Base-by-base conservation (phyloP, 192 early-diverging fungal species). In the Podila horticola region DNA sequence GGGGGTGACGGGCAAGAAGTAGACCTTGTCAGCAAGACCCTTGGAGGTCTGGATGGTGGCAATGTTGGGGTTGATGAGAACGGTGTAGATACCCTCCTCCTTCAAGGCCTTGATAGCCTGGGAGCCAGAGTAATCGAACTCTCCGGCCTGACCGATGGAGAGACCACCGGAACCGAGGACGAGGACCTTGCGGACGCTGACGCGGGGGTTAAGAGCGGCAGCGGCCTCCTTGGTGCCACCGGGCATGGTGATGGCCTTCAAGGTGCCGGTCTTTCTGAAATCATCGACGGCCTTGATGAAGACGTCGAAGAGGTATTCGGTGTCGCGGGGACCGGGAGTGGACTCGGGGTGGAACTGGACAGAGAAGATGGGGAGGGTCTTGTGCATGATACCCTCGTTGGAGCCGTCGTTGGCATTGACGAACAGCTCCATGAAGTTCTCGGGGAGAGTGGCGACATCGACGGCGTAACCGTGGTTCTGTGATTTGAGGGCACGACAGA, bases 321-420 rank as follows among this genome's bases (percentile, higher is more conserved):
- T 98, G 75, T 99, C 98, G 82, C 94, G 93, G 30, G 98, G 98
- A 52, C 98, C 98, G 12, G 98, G 95, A 26, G 92, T 93, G 12
- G 95, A 94, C 86, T 99, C 98, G 24, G 98, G 98, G 88, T 99
- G 98, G 90, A 99, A 99, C 87, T 99, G 98, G 9, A 99, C 98
- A 67, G 94, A 95, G 84, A 97, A 99, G 85, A 94, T 95, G 30
- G 98, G 98, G 20, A 97, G 83, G 17, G 91, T 86, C 50, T 87
- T 92, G 88, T 97, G 94, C 76, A 94, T 92, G 75, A 99, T 98
- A 63, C 98, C 98, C 86, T 99, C 98, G 91, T 99, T 99, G 24
- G 97, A 97, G 4, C 94, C 94, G 83, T 99, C 98, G 84, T 99
- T 99, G 76, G 97, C 97, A 71, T 99, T 99, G 72, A 97, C 93